Percentiles rank a stretch among this genome's conserved stretches.
These are phyloP conservation scores for Neofusicoccum umdonicola DNA, from an alignment of 2,329 filamentous ascomycete genomes.

Conservation along the genomic window DNA sequence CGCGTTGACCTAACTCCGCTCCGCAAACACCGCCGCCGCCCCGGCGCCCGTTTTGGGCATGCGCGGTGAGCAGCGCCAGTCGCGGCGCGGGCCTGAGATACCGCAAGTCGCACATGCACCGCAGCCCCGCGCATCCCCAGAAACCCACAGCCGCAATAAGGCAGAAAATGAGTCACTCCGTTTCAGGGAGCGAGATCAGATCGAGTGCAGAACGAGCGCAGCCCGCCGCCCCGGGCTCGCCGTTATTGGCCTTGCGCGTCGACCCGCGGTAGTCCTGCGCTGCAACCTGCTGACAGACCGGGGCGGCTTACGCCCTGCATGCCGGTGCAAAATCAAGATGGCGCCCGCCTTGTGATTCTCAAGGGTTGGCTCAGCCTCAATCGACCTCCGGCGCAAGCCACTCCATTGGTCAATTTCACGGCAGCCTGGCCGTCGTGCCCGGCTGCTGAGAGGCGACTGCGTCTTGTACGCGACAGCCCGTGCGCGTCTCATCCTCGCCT, in stretches of 20 bases:
- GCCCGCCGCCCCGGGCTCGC: background rate
- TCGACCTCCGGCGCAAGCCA: background rate
- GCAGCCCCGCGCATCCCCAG: background rate
- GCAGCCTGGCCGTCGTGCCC: background rate
- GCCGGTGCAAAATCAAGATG: background rate
- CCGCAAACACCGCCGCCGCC: slow-evolving; percentile 2
- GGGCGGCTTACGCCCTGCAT: slow-evolving; percentile 2
- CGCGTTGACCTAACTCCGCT: background rate
- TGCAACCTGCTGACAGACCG: slow-evolving; percentile 1
- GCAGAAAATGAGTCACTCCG: slow-evolving; percentile 9
- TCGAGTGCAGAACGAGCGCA: background rate
- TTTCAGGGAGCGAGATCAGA: slow-evolving; percentile 10
- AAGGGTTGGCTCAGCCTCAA: slow-evolving; percentile 2
- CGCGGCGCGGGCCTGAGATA: background rate
- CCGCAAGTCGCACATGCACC: background rate
- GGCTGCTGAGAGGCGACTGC: background rate
- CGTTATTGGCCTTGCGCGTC: background rate
- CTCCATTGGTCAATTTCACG: background rate
- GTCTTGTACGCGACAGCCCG: background rate
- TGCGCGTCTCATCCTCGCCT: background rate
- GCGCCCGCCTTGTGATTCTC: slow-evolving; percentile 5
- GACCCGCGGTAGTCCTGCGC: background rate
- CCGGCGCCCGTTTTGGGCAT: background rate
- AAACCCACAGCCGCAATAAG: background rate
- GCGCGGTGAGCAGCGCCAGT: background rate